Evolutionary conservation across 2,329 filamentous ascomycete species (phyloP).

Genomic region (Akanthomyces uredinophilus): DNA sequence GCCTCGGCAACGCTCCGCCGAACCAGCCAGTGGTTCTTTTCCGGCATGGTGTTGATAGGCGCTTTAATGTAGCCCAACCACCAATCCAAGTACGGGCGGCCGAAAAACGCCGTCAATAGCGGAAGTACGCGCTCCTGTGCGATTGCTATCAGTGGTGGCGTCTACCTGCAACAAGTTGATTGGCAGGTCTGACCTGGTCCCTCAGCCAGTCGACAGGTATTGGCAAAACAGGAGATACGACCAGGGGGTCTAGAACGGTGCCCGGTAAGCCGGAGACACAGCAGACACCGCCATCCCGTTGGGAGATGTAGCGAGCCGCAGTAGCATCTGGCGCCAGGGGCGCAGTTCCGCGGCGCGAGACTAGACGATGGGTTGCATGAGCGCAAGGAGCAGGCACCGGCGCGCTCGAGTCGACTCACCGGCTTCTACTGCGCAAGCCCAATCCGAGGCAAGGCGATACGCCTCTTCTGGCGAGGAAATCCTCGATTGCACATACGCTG

Average conservation of each 20-base stretch:
- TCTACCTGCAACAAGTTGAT: not conserved
- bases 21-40: conserved; percentile 27
- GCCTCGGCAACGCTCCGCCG: conserved; percentile 21
- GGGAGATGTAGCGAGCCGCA: not conserved
- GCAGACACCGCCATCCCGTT: not conserved
- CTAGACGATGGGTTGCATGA: not conserved
- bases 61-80: conserved; percentile 11
- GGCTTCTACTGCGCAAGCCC: not conserved
- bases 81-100: not conserved
- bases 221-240: not conserved
- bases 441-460: not conserved
- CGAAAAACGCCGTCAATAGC: not conserved
- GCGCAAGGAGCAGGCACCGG: too few relatives aligned
- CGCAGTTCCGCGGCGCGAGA: not conserved
- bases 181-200: not conserved
- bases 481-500: not conserved
- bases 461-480: not conserved
- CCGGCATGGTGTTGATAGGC: conserved; percentile 13
- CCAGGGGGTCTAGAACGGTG: not conserved
- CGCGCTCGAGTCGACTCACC: not conserved
- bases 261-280: not conserved
- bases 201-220: not conserved
- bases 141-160: too few relatives aligned
- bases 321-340: not conserved
- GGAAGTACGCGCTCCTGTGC: not conserved